phyloP scores from a whole-genome alignment of 306 rosid species.

The Sicyos baderoa region DNA sequence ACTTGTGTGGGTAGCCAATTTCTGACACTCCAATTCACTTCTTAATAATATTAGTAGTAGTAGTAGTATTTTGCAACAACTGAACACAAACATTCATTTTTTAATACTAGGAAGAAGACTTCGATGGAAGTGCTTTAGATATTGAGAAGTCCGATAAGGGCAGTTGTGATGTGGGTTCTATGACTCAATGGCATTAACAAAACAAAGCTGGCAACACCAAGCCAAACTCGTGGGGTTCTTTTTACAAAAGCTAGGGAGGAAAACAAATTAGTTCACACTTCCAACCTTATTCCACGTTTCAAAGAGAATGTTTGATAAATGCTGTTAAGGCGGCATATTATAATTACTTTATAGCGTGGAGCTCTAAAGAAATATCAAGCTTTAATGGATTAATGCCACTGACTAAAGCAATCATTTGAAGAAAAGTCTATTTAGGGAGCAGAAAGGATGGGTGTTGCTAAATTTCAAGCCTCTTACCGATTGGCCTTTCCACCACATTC shows the following conservation, averaged over 20 bases:
- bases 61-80: not conserved
- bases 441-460: not conserved
- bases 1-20: not conserved
- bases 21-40: not conserved
- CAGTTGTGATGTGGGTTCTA: not conserved
- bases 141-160: not conserved
- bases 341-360: not conserved
- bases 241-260: not conserved
- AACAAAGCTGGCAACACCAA: not conserved
- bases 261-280: not conserved
- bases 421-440: too few relatives aligned
- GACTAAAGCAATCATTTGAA: constrained; percentile 5
- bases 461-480: not conserved
- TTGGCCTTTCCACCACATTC: not conserved
- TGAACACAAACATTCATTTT: not conserved
- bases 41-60: not conserved
- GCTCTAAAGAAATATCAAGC: not conserved
- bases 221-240: not conserved
- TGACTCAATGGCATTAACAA: not conserved
- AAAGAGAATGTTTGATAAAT: not conserved
- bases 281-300: not conserved
- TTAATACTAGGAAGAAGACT: not conserved
- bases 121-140: not conserved
- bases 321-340: not conserved
- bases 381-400: not conserved